Evolutionary conservation across 164 flowering plant species (phyloP).

Genomic region (Stephania cephalantha): DNA sequence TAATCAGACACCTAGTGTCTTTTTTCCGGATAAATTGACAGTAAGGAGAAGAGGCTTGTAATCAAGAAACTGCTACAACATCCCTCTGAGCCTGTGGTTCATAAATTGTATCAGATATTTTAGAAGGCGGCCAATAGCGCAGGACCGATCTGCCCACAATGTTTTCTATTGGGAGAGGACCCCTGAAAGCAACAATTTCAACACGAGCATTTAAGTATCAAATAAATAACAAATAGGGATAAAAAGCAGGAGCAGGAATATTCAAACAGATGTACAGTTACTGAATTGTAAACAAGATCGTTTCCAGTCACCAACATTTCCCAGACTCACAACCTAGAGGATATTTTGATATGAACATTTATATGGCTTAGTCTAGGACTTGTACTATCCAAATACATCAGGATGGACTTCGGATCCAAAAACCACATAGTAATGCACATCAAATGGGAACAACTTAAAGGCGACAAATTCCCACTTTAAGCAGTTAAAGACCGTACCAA

Average conservation of each 20-base stretch:
- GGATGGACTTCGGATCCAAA: background rate
- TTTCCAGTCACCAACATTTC: background rate
- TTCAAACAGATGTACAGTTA: background rate
- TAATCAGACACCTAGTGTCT: background rate
- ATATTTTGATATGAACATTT: background rate
- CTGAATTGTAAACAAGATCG: background rate
- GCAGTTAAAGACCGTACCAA: constrained; percentile 41
- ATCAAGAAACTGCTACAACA: constrained; percentile 45
- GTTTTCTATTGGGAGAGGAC: constrained; percentile 82
- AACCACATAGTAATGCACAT: background rate
- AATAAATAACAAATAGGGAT: background rate
- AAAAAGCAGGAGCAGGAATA: background rate
- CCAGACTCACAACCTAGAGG: background rate
- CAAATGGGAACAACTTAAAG: background rate
- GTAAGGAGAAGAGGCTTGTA: background rate
- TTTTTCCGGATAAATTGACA: background rate
- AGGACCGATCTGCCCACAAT: constrained; percentile 85
- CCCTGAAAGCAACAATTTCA: constrained; percentile 49
- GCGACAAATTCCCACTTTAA: background rate
- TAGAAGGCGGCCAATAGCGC: constrained; percentile 92
- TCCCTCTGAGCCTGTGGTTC: constrained; percentile 23
- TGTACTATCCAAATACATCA: background rate
- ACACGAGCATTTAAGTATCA: constrained; percentile 4
- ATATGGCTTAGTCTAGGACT: background rate
- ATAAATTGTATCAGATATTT: constrained; percentile 42